These are phyloP conservation scores for Vigna mungo DNA, from an alignment of 306 rosid genomes.

Conservation along the genomic window DNA sequence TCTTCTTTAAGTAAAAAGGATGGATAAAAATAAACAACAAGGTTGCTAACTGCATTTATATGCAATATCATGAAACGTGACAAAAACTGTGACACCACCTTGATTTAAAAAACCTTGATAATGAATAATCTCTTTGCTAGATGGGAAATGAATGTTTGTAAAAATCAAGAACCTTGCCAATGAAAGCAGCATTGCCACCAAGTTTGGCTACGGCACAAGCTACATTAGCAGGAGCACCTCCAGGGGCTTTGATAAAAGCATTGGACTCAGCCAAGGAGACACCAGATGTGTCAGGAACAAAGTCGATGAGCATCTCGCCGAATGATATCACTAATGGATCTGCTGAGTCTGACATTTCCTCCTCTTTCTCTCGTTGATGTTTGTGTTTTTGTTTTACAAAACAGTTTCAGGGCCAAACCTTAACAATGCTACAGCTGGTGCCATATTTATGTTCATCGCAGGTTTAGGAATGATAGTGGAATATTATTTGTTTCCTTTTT, in stretches of 20 bases:
- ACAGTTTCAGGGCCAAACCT: slow-evolving; percentile 19
- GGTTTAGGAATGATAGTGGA: background rate
- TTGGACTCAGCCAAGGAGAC: slow-evolving; percentile 70
- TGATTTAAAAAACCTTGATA: background rate
- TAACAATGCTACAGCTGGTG: background rate
- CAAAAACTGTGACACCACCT: background rate
- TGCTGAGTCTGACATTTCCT: slow-evolving; percentile 49
- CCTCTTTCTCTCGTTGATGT: background rate
- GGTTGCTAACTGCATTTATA: background rate
- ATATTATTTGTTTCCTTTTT: background rate
- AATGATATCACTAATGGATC: slow-evolving; percentile 56
- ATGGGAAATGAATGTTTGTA: background rate
- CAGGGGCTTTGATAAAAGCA: slow-evolving; percentile 74
- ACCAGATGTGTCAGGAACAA: slow-evolving; percentile 66
- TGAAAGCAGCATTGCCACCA: slow-evolving; percentile 69
- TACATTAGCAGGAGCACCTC: slow-evolving; percentile 80
- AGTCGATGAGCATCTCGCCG: slow-evolving; percentile 81
- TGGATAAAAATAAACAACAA: background rate
- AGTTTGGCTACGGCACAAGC: slow-evolving; percentile 76
- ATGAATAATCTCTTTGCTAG: background rate
- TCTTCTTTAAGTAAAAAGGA: background rate
- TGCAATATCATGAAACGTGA: background rate
- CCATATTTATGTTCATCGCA: background rate
- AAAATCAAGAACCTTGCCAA: slow-evolving; percentile 61
- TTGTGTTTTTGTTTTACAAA: background rate